Base-by-base conservation (phyloP, 768 basidiomycete genomes). In the Rhodotorula paludigena region DNA sequence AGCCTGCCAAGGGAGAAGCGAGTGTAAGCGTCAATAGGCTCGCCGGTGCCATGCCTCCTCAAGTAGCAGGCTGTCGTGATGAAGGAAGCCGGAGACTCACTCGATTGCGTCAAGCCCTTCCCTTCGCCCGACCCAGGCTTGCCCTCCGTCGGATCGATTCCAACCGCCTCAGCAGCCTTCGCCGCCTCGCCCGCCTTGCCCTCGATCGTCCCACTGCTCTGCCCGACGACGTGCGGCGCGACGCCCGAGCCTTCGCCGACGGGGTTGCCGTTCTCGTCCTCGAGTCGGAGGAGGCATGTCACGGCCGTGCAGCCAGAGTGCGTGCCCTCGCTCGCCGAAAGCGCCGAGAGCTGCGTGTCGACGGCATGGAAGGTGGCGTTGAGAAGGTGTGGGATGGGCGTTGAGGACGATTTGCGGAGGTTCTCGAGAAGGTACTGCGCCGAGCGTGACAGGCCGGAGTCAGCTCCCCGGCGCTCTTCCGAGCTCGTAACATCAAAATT, bases 351-450 rank as follows among this genome's bases (percentile, higher is more conserved):
- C 62, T 83, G 82, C 54, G 81, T 83, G 76, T 99, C 96, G 65
- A 97, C 94, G 48, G 85, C 84, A 78, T 97, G 92, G 82, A 98
- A 99, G 4, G 96, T 92, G 75, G 88, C 83, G 77, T 98, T 97
- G 64, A 98, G 84, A 66, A 92, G 77, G 75, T 96, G 92, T 4
- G 93, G 93, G 63, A 98, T 85, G 35, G 84, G 80, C 25, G 82
- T 76, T 15, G 81, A 78, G 15, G 86, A 83, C 45, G 82, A 80
- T 28, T 62, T 61, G 66, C 84, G 85, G 42, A 94, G 80, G 30
- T 85, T 82, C 25, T 86, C 80, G 44, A 93, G 83, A 57, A 94
- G 83, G 76, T 84, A 84, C 85, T 84, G 71, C 32, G 35, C 16
- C 18, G 9, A 15, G 3, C 28, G 39, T 2, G 12, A n/a, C 30